Evolutionary conservation across 2,329 filamentous ascomycete genomes (phyloP).

Genomic region (Sphaerulina vaccinii): DNA sequence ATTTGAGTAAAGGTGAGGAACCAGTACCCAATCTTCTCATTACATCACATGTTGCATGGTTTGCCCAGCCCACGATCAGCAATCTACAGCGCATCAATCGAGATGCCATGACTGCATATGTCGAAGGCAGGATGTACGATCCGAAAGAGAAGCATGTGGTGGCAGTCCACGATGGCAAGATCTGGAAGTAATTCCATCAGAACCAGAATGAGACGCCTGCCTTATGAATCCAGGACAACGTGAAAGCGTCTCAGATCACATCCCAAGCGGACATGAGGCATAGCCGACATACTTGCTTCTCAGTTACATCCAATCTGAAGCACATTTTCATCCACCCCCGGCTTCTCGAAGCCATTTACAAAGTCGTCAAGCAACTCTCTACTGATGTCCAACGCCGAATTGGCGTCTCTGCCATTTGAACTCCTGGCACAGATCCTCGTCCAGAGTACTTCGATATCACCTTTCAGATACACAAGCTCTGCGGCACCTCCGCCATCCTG

Average conservation of each 20-base stretch:
- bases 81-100: conserved; percentile 23
- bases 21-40: conserved; percentile 23
- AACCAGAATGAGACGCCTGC: too few species aligned
- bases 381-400: conserved; percentile 16
- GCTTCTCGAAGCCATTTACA: conserved; percentile 13
- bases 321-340: too few species aligned
- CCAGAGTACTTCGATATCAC: conserved; percentile 10
- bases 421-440: conserved; percentile 1
- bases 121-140: conserved; percentile 26
- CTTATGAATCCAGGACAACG: too few species aligned
- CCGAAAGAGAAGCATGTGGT: conserved; percentile 22
- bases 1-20: conserved; percentile 23
- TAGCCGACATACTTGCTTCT: too few species aligned
- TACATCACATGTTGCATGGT: conserved; percentile 25
- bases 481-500: conserved; percentile 4
- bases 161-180: conserved; percentile 26
- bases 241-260: too few species aligned
- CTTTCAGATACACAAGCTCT: conserved; percentile 11
- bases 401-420: conserved; percentile 6
- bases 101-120: conserved; percentile 25
- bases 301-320: too few species aligned
- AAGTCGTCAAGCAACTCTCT: conserved; percentile 8
- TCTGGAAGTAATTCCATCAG: conserved; percentile 19
- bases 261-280: too few species aligned
- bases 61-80: conserved; percentile 20